Percentiles rank a stretch among this genome's conserved stretches.
These are phyloP conservation scores for Kokia cookei DNA, from an alignment of 441 rosid species.

Conservation along the genomic window DNA sequence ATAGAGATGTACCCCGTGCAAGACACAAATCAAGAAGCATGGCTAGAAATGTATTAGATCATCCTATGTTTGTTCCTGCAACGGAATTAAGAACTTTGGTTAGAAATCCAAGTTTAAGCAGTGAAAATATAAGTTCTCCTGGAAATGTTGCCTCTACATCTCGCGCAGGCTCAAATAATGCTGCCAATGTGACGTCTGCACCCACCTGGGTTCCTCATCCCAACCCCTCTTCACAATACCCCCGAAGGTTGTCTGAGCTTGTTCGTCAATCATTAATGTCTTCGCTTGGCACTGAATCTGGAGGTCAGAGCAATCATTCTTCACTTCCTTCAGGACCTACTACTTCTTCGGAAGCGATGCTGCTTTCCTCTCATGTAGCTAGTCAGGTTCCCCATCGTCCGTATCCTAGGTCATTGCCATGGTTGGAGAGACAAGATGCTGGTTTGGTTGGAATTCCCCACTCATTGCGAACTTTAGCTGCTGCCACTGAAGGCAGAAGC, in stretches of 20 bases:
- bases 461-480: slow-evolving; percentile 48
- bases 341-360: slow-evolving; percentile 37
- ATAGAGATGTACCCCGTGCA: slow-evolving; percentile 29
- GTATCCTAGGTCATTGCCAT: slow-evolving; percentile 45
- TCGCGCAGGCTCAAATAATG: slow-evolving; percentile 35
- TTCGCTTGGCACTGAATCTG: slow-evolving; percentile 42
- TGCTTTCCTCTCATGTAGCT: slow-evolving; percentile 41
- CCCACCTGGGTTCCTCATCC: slow-evolving; percentile 44
- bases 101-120: slow-evolving; percentile 26
- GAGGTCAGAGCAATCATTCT: slow-evolving; percentile 36
- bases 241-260: slow-evolving; percentile 61
- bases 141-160: slow-evolving; percentile 56
- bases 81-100: slow-evolving; percentile 39
- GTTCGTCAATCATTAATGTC: slow-evolving; percentile 65
- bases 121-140: slow-evolving; percentile 26
- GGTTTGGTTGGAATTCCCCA: slow-evolving; percentile 45
- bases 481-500: slow-evolving; percentile 64
- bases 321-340: slow-evolving; percentile 33
- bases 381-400: slow-evolving; percentile 43
- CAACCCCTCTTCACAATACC: slow-evolving; percentile 38
- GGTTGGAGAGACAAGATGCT: slow-evolving; percentile 66
- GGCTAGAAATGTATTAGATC: slow-evolving; percentile 36
- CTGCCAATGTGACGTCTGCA: slow-evolving; percentile 47
- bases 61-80: slow-evolving; percentile 43
- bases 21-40: slow-evolving; percentile 37